Conservation (phyloP, 495 filamentous ascomycete species). For the Penicillium canariense region DNA sequence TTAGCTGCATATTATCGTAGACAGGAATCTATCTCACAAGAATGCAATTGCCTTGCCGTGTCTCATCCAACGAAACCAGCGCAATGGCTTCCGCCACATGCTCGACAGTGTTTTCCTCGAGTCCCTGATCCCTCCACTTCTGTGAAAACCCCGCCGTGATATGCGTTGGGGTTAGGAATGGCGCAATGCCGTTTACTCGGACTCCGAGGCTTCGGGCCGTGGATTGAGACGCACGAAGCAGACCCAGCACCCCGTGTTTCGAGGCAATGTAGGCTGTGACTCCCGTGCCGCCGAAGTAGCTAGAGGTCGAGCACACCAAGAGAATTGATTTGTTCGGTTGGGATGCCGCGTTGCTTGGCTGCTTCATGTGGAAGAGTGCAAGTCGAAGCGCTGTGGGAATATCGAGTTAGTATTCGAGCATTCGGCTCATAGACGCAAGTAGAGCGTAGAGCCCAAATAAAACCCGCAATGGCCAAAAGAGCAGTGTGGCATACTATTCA, state of each 20-base stretch:
- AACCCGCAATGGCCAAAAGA: too few species aligned
- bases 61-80: constrained; percentile 15
- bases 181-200: constrained; percentile 29
- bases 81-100: constrained; percentile 26
- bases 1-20: neutral
- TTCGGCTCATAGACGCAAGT: too few species aligned
- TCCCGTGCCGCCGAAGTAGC: constrained; percentile 33
- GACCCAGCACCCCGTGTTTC: constrained; percentile 32
- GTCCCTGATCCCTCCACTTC: constrained; percentile 20
- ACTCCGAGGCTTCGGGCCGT: constrained; percentile 18
- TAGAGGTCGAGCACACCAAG: constrained; percentile 27
- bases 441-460: too few species aligned
- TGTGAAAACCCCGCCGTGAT: constrained; percentile 23
- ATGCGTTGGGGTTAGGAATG: constrained; percentile 31
- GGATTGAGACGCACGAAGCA: constrained; percentile 28
- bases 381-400: constrained; percentile 15
- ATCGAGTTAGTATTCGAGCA: neutral
- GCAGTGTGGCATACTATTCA: constrained; percentile 38
- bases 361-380: constrained; percentile 20
- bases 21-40: constrained; percentile 6
- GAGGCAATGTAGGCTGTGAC: constrained; percentile 32
- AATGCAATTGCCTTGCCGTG: constrained; percentile 16
- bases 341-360: neutral
- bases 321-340: constrained; percentile 20
- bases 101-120: constrained; percentile 26